A percentile compares a stretch with the other conserved stretches of the same genome.
These are phyloP conservation scores for Excoecaria agallocha DNA, from an alignment of 345 rosid genomes.

Conservation along the genomic window DNA sequence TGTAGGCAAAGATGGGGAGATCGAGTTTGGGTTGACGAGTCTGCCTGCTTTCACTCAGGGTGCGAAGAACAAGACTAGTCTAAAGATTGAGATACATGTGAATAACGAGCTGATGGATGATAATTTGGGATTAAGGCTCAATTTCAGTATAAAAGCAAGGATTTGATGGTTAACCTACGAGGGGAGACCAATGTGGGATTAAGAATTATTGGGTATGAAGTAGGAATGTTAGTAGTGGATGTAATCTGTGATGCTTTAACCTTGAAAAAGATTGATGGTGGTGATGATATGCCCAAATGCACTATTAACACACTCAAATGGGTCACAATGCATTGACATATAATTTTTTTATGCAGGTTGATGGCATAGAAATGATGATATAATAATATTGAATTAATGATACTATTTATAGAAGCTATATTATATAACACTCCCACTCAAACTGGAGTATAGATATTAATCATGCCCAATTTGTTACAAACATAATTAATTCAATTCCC, in stretches of 20 bases:
- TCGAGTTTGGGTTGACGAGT: conserved; percentile 38
- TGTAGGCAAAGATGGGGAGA: conserved; percentile 34
- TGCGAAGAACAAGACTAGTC: conserved; percentile 43
- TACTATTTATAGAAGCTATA: too few relatives aligned
- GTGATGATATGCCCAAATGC: conserved; percentile 57
- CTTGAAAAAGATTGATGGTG: conserved; percentile 45
- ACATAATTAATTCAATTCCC: too few relatives aligned
- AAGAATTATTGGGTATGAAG: conserved; percentile 32
- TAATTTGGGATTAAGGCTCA: conserved; percentile 34
- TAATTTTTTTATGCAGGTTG: too few relatives aligned
- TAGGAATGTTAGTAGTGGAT: conserved; percentile 49
- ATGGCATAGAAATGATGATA: too few relatives aligned
- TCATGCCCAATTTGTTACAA: too few relatives aligned
- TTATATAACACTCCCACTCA: too few relatives aligned
- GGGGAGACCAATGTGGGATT: conserved; percentile 58
- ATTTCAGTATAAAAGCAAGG: conserved; percentile 33
- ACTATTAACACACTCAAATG: conserved; percentile 53
- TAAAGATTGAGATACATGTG: conserved; percentile 49
- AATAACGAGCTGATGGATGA: conserved; percentile 42
- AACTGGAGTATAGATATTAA: too few relatives aligned
- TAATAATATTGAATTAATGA: too few relatives aligned
- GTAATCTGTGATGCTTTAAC: conserved; percentile 52
- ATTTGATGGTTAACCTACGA: conserved; percentile 45
- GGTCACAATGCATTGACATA: too few relatives aligned
- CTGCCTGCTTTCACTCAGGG: conserved; percentile 47